These are phyloP conservation scores for Boletus rubropictus DNA, from an alignment of 768 basidiomycete species.

Conservation along the genomic window DNA sequence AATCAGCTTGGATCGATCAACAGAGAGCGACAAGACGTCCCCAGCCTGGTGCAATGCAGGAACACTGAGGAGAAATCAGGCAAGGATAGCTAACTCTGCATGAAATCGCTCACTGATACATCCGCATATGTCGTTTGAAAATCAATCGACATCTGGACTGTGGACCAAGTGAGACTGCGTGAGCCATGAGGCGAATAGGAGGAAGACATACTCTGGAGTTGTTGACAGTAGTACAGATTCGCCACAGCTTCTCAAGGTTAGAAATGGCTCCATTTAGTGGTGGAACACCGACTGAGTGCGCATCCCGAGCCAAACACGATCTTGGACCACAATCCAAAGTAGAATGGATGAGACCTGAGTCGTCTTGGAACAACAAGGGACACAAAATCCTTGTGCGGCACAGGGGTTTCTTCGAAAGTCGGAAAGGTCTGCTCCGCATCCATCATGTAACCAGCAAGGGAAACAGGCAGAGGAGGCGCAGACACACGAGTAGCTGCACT, in stretches of 20 bases:
- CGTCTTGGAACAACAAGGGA: slow-evolving; percentile 10
- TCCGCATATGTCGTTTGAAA: slow-evolving; percentile 31
- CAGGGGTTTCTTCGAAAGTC: neutral
- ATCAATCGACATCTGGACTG: slow-evolving; percentile 32
- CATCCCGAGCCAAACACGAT: slow-evolving; percentile 16
- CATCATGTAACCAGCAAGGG: slow-evolving; percentile 11
- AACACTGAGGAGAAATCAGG: slow-evolving; percentile 34
- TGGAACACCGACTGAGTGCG: slow-evolving; percentile 15
- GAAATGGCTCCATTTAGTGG: neutral
- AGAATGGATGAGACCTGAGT: slow-evolving; percentile 11
- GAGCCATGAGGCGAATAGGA: no score
- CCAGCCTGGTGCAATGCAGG: slow-evolving; percentile 64
- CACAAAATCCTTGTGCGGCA: slow-evolving; percentile 11
- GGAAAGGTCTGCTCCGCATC: slow-evolving; percentile 11
- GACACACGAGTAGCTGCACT: slow-evolving; percentile 1
- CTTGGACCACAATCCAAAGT: slow-evolving; percentile 12
- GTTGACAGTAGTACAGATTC: slow-evolving; percentile 80
- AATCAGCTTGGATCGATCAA: neutral
- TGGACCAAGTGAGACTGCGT: neutral
- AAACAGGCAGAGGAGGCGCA: neutral
- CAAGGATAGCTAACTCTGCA: neutral
- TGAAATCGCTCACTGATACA: slow-evolving; percentile 24
- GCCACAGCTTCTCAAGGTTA: slow-evolving; percentile 36
- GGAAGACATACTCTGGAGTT: slow-evolving; percentile 53
- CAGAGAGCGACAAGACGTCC: slow-evolving; percentile 29